Conservation (phyloP, 495 filamentous ascomycete genomes). For the Lasiosphaeriaceae sp. region DNA sequence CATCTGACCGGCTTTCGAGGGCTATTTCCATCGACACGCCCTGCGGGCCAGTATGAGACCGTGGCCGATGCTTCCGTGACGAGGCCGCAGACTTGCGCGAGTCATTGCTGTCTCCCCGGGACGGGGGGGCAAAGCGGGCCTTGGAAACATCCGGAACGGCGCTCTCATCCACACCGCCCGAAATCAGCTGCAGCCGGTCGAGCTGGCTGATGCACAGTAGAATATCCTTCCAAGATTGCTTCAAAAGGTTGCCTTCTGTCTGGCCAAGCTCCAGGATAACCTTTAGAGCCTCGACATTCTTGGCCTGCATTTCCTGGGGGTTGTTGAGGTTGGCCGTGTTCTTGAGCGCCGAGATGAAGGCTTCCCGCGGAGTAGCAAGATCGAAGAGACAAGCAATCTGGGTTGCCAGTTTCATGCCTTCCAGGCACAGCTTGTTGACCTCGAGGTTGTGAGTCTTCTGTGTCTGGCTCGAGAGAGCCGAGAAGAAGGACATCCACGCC, state of each 20-base stretch:
- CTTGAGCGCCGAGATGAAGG: slow-evolving; percentile 89
- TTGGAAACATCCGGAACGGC: slow-evolving; percentile 90
- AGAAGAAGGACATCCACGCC: slow-evolving; percentile 98
- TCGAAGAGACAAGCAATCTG: slow-evolving; percentile 92
- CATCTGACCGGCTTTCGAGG: slow-evolving; percentile 84
- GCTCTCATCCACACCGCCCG: slow-evolving; percentile 87
- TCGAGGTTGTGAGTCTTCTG: slow-evolving; percentile 90
- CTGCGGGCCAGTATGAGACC: slow-evolving; percentile 59
- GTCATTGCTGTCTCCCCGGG: slow-evolving; percentile 39
- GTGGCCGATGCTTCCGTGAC: slow-evolving; percentile 57
- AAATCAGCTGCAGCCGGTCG: slow-evolving; percentile 92
- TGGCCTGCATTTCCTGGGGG: slow-evolving; percentile 88
- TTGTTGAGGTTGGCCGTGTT: slow-evolving; percentile 96
- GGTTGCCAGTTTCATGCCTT: slow-evolving; percentile 90
- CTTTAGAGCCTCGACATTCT: slow-evolving; percentile 93
- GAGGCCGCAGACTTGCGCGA: slow-evolving; percentile 68
- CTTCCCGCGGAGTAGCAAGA: slow-evolving; percentile 80
- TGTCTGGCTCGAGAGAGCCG: slow-evolving; percentile 82
- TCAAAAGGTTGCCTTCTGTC: slow-evolving; percentile 84
- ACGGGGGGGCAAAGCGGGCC: slow-evolving; percentile 60
- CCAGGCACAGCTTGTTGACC: slow-evolving; percentile 85
- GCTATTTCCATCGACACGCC: slow-evolving; percentile 83
- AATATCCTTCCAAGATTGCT: slow-evolving; percentile 90
- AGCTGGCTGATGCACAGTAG: slow-evolving; percentile 94
- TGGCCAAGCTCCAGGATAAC: slow-evolving; percentile 85